Base-by-base conservation (phyloP, 83 land plant species). In the Larix sibirica region DNA sequence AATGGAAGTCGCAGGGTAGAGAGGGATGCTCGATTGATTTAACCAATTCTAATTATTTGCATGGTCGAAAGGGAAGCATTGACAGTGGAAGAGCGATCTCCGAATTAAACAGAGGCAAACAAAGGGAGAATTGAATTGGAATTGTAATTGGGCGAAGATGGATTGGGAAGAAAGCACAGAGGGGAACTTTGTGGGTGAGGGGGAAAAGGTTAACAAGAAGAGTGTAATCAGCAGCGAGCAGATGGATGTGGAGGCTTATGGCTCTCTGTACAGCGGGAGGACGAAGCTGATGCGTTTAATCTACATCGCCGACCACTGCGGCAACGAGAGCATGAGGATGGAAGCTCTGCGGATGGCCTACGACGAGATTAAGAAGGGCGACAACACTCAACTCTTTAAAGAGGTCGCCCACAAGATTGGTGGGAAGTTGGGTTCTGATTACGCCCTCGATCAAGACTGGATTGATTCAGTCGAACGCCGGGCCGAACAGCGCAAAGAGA, bases 321-420 rank as follows among this genome's bases (percentile, higher is more conserved):
- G 87, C 68, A 85, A 90, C 75, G 58, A 67, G 47, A 54, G 82
- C 76, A 81, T 92, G 96, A 90, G 89, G 88, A 81, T 92, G 62
- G 99, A 97, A 75, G 98, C 99, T 17, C 84, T 94, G 36, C 88
- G 99, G 33, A 97, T 95, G 99, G 98, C 99, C 40, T 87, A 89
- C 75, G 92, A 95, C 67, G 96, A 97, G 86, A 91, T 95, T 18
- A 90, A 89, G 83, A 95, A 90, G 85, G 96, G 94, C 56, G 99
- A 97, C 88, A 91, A 95, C 84, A 88, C 95, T 42, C 84, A 81
- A 77, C 83, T 94, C 18, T 86, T 79, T 82, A 81, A 93, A 42
- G 99, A 97, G 78, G 95, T 94, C 65, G 90, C 89, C 40, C 80
- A 79, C 82, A 97, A 94, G 94, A 95, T 97, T 65, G 91, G 73